A percentile compares a stretch with the other conserved stretches of the same genome.
Conservation (phyloP, 176 grass and related monocot genomes). For the Pharus latifolius region DNA sequence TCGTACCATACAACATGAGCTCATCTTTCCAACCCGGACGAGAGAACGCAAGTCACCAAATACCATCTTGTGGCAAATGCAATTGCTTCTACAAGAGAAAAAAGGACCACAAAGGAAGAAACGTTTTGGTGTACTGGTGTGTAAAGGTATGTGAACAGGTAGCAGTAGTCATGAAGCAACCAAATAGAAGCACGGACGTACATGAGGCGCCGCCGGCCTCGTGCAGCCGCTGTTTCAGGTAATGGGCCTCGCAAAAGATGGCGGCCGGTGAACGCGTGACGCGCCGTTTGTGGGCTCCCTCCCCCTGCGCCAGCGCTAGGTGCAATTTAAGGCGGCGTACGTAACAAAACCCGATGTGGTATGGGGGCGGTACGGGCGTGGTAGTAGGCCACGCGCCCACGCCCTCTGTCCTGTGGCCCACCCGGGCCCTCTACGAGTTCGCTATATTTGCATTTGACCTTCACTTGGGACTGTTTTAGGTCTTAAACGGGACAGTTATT, state of each 20-base stretch:
- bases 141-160: too few species aligned
- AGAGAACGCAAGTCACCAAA: too few species aligned
- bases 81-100: too few species aligned
- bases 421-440: neutral
- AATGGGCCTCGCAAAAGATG: neutral
- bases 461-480: too few species aligned
- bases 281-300: conserved; percentile 8
- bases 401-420: neutral
- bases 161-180: too few species aligned
- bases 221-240: conserved; percentile 4
- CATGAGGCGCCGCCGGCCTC: neutral
- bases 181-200: neutral
- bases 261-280: neutral
- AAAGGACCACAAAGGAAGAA: too few species aligned
- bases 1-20: too few species aligned
- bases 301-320: neutral
- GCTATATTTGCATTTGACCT: neutral
- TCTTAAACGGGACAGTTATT: too few species aligned
- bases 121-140: too few species aligned
- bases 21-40: too few species aligned
- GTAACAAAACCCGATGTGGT: neutral
- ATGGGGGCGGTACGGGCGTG: neutral
- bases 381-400: neutral
- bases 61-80: too few species aligned
- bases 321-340: neutral